Evolutionary conservation across 2,329 filamentous ascomycete species (phyloP).

Genomic region (Macrophomina pseudophaseolina): DNA sequence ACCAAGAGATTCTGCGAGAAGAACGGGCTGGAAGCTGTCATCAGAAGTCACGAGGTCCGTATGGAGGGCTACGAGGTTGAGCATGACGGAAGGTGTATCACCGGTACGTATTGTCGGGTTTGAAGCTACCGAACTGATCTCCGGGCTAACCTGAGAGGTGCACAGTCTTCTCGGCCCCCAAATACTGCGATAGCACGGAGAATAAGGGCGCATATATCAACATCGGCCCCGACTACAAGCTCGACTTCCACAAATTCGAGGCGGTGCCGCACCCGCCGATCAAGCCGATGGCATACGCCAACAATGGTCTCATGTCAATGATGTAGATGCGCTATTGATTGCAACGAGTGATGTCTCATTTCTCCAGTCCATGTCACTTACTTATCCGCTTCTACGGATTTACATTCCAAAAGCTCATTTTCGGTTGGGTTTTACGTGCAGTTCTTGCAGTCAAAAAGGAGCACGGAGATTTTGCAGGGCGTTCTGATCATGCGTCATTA

Average conservation of each 20-base stretch:
- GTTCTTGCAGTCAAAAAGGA: background rate
- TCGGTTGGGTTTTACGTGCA: slow-evolving; percentile 1
- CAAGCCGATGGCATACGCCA: slow-evolving; percentile 89
- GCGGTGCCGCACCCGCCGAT: slow-evolving; percentile 96
- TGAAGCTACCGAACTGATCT: background rate
- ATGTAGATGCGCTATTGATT: slow-evolving; percentile 55
- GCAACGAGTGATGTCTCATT: slow-evolving; percentile 13
- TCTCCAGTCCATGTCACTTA: slow-evolving; percentile 9
- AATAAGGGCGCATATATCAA: slow-evolving; percentile 99
- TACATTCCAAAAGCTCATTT: slow-evolving; percentile 3
- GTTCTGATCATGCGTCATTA: background rate
- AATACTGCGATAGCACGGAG: slow-evolving; percentile 96
- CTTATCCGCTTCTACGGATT: background rate
- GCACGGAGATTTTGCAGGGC: slow-evolving; percentile 11
- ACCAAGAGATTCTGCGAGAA: slow-evolving; percentile 96
- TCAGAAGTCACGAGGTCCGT: slow-evolving; percentile 94
- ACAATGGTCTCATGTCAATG: slow-evolving; percentile 78
- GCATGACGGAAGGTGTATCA: slow-evolving; percentile 94
- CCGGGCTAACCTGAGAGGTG: background rate
- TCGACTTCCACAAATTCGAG: slow-evolving; percentile 91
- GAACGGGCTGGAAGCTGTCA: slow-evolving; percentile 92
- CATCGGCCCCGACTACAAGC: slow-evolving; percentile 87
- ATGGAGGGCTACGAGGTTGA: slow-evolving; percentile 99
- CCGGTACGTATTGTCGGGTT: slow-evolving; percentile 60
- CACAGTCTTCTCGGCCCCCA: slow-evolving; percentile 91